Evolutionary conservation across 176 grass and related monocot genomes (phyloP), one percentile per base, ranked within the genome.

Genomic region (Sorghum bicolor): DNA sequence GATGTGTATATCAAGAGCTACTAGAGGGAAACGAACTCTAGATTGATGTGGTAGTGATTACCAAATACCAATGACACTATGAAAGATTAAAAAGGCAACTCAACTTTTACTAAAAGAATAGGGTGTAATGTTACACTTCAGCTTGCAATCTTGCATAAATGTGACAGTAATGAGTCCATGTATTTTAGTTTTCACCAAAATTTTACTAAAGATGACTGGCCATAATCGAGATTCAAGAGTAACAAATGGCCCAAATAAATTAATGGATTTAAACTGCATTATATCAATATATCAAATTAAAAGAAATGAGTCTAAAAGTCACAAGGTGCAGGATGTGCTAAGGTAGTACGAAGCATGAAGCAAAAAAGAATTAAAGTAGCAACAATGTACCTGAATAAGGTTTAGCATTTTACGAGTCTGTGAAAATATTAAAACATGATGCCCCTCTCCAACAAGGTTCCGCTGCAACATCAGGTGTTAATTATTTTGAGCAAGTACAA

Each of bases 331-430:
- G 26, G 28, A 34, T 31, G n/a, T 30, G 13, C 20, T 58, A 81
- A 47, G 30, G 24, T 60, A 52, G n/a, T 6, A 33, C 29, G 5
- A 52, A 50, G 75, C 41, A 33, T 22, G 5, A 52, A 50, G 75
- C 41, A 78, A 24, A 83, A 60, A 64, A 64, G 32, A 47, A 78
- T 14, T 83, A 31, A 57, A 75, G 66, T 41, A 44, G 71, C 8
- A 74, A 62, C 30, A 88, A 83, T 47, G 11, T 32, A 92, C 96
- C 90, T 98, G 93, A 84, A 98, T 92, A 77, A 95, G 77, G 70
- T 95, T 89, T 50, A 98, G 76, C 96, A 98, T 98, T 91, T 95
- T 95, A 44, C 89, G 81, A 75, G 89, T 93, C 33, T 95, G 91
- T 0, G 96, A 95, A 86, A 98, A 95, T 47, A 98, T 93, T 52